A percentile compares a stretch with the other conserved stretches of the same genome.
These are phyloP conservation scores for Xylariaceae sp. DNA, from an alignment of 2,329 filamentous ascomycete species.

Conservation along the genomic window DNA sequence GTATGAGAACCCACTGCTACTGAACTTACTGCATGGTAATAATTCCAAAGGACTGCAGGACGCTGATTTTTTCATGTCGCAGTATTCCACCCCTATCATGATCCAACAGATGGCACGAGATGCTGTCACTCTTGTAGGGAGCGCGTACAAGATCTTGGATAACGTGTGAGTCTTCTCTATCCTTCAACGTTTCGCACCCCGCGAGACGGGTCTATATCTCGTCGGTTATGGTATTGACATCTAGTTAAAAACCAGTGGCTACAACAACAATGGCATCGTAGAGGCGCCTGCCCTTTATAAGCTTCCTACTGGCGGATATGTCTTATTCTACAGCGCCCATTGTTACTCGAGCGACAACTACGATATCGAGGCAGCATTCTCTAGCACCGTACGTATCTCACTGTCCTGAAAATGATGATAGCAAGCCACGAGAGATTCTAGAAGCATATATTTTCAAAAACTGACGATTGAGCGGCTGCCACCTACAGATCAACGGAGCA, in stretches of 20 bases:
- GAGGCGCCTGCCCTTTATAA: slow-evolving; percentile 31
- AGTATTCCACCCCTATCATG: slow-evolving; percentile 27
- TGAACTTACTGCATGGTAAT: no score
- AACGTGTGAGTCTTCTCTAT: slow-evolving; percentile 11
- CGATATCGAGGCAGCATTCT: slow-evolving; percentile 33
- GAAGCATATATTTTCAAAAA: no score
- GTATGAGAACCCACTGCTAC: no score
- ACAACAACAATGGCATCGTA: slow-evolving; percentile 29
- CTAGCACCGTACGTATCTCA: slow-evolving; percentile 22
- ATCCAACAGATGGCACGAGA: slow-evolving; percentile 31
- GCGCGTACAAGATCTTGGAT: slow-evolving; percentile 27
- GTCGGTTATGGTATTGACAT: no score
- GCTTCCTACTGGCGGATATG: slow-evolving; percentile 24
- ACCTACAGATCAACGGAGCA: no score
- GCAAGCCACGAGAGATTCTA: no score
- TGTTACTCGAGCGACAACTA: slow-evolving; percentile 34
- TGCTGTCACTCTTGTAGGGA: slow-evolving; percentile 24
- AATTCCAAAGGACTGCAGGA: no score
- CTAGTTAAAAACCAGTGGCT: slow-evolving; percentile 12
- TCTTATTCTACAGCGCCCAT: slow-evolving; percentile 33
- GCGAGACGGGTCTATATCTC: no score
- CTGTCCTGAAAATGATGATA: no score
- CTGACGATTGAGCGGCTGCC: no score
- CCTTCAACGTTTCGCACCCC: no score
- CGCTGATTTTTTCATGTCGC: no score